A percentile compares a stretch with the other conserved stretches of the same genome.
These are phyloP conservation scores for Hygrophorus pudorinus DNA, from an alignment of 768 basidiomycete species.

Conservation along the genomic window DNA sequence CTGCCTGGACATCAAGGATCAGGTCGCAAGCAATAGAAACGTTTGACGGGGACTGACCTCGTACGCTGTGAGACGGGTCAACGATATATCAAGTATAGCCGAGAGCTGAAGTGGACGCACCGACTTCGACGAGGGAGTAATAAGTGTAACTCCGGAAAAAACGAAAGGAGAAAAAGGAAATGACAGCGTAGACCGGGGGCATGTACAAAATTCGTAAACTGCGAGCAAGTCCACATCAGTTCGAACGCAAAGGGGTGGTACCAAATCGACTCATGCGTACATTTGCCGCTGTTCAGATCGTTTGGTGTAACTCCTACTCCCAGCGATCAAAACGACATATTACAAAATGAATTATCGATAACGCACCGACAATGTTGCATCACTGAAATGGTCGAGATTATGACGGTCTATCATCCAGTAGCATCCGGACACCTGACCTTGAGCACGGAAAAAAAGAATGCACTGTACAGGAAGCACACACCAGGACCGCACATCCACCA, in stretches of 20 bases:
- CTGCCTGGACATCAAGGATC: conserved; percentile 35
- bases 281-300: conserved; percentile 72
- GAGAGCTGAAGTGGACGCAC: conserved; percentile 14
- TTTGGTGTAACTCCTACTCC: conserved; percentile 59
- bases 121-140: conserved; percentile 37
- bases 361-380: conserved; percentile 55
- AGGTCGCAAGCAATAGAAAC: neutral
- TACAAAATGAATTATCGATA: neutral
- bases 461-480: conserved; percentile 23
- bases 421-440: too few species aligned
- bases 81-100: neutral
- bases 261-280: too few species aligned
- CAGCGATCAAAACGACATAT: too few species aligned
- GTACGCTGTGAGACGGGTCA: conserved; percentile 36
- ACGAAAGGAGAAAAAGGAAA: conserved; percentile 82
- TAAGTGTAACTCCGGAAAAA: conserved; percentile 67
- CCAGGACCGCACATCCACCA: conserved; percentile 40
- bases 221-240: conserved; percentile 3
- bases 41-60: conserved; percentile 35
- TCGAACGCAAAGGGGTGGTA: neutral
- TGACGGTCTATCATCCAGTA: conserved; percentile 35
- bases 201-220: conserved; percentile 78
- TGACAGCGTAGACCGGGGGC: conserved; percentile 72
- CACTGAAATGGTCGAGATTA: conserved; percentile 49
- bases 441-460: too few species aligned